Evolutionary conservation across 768 basidiomycete genomes (phyloP).

Genomic region (Boletus rubropictus): DNA sequence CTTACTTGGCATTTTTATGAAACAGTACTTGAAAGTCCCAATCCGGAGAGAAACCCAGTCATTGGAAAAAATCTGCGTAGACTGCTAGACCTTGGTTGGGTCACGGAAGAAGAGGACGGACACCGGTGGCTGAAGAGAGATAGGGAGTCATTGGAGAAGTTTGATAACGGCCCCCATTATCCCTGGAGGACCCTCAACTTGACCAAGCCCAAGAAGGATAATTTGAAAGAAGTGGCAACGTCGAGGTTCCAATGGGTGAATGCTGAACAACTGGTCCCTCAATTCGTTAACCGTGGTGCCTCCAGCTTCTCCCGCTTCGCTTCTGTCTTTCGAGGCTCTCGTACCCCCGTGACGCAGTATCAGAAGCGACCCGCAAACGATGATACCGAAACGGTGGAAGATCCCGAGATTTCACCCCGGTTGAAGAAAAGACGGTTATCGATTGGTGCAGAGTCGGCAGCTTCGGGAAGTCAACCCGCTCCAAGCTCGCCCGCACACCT

Average conservation of each 20-base stretch:
- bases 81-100: constrained; percentile 28
- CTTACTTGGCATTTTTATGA: constrained; percentile 30
- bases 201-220: constrained; percentile 22
- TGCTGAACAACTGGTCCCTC: constrained; percentile 26
- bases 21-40: constrained; percentile 17
- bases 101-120: constrained; percentile 18
- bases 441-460: not conserved
- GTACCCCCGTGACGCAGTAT: not conserved
- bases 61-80: constrained; percentile 25
- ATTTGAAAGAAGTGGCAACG: constrained; percentile 23
- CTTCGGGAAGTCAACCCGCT: constrained; percentile 2
- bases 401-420: constrained; percentile 14
- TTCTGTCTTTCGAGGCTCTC: constrained; percentile 10
- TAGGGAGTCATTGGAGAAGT: constrained; percentile 22
- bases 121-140: constrained; percentile 24
- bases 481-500: constrained; percentile 2
- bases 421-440: constrained; percentile 26
- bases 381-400: constrained; percentile 6
- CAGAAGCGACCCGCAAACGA: constrained; percentile 23
- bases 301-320: constrained; percentile 16
- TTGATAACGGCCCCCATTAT: constrained; percentile 21
- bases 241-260: constrained; percentile 29
- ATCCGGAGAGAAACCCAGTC: constrained; percentile 14
- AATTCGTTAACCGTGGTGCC: constrained; percentile 23
- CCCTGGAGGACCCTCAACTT: constrained; percentile 26